Evolutionary conservation across 176 grass and related monocot genomes (phyloP), one percentile per base, ranked within the genome.

Genomic region (Areca catechu): DNA sequence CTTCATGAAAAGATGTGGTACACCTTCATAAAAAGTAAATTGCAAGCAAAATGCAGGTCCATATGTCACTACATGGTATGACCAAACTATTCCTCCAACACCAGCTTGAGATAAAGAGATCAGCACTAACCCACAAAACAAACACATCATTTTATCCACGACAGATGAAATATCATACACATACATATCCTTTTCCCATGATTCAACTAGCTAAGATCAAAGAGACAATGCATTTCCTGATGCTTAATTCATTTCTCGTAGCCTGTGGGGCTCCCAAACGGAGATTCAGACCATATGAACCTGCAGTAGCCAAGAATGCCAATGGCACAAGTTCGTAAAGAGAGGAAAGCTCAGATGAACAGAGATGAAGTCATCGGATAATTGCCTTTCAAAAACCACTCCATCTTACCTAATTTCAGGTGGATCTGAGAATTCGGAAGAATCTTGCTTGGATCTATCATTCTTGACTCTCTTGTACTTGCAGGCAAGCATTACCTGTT

Each of bases 211-310:
- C 28, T 30, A 30, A 30, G 28, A 30, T 30, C 12, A 7, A 37
- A 37, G 30, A 37, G 30, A 37, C 1, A 37, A 37, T 10, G 1
- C 6, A 37, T 37, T 37, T 37, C 9, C 30, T 37, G 30, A 37
- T 37, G 12, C 0, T 2, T 37, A 12, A 34, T 10, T 37, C 6
- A 12, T 27, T 14, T 5, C 6, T 63, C 27, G 64, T 80, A 98
- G 93, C 92, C 4, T 98, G 93, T 68, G 87, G 87, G 66, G 83
- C 84, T 53, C 93, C 87, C 5, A 98, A 98, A 72, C 80, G 93
- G 57, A 88, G 87, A 65, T 98, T 98, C 70, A 85, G 27, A 74
- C 0, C 78, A 0, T 88, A 92, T 37, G 27, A 88, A 52, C 93
- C 87, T 23, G 71, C 74, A 27, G 81, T 88, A 34, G 19, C 62